Base-by-base conservation (phyloP, 1,284 basidiomycete species). In the Ustanciosporium gigantosporum region DNA sequence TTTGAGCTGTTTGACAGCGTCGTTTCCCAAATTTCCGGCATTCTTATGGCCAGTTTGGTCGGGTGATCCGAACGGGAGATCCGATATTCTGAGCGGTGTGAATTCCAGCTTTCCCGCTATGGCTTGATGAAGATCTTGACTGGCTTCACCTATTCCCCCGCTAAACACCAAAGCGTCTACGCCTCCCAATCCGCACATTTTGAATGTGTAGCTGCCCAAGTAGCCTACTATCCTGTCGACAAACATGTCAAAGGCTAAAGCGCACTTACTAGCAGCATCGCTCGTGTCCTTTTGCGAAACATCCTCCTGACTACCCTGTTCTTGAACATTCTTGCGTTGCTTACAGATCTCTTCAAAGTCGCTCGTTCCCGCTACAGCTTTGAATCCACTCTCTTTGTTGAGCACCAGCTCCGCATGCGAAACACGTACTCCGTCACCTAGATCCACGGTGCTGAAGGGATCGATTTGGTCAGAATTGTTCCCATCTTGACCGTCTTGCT, bases 211-310 rank as follows among this genome's bases (percentile, higher is more conserved):
- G 4, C 41, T 41, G 2, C 61, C 61, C 16, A 65, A 7, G 23
- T 41, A 50, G 2, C 44, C 42, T 11, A 60, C 44, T n/a, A 65
- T 43, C 3, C 57, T 24, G 32, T 65, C 61, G 3, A 65, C 56
- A 42, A 60, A 65, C 14, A 65, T 34, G 25, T 59, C 61, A 34
- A 65, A 65, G 4, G 56, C 46, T 15, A 65, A 22, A 5, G 24
- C 25, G 15, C 47, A 47, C 3, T 23, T 22, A 11, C 39, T 17
- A 8, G 45, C 37, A 14, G 29, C 22, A 9, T 41, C 36, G 9
- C 23, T 27, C n/a, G n/a, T n/a, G n/a, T 46, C 36, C n/a, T 34
- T 29, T 27, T n/a, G 11, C 27, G 27, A 29, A 9, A 9, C 27
- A n/a, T 37, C 56, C 16, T 39, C 20, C n/a, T n/a, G n/a, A n/a